Evolutionary conservation across 495 filamentous ascomycete genomes (phyloP), one percentile per base, ranked within the genome.

Genomic region (Sordaria brevicollis): DNA sequence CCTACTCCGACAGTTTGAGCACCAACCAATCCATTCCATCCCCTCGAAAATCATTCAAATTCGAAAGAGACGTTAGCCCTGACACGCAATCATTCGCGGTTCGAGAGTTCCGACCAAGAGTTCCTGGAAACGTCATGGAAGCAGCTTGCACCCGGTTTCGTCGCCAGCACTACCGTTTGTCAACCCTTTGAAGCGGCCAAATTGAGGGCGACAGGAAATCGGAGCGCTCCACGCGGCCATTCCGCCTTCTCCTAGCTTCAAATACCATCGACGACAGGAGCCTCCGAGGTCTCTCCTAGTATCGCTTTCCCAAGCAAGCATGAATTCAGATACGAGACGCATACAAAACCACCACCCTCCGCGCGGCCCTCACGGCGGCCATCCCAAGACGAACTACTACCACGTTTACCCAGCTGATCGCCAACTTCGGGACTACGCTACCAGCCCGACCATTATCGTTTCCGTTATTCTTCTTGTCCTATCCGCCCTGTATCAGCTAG

Each of bases 401-500:
- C 67, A 65, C 57, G 41, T 74, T 17, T 71, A 76, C 69, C 74
- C 74, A 68, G 29, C 70, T 15, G 69, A 54, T 25, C 62, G 19
- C 8, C 65, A 67, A n/a, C 65, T 81, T 19, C 69, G 73, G 69
- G 76, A 82, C 67, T 75, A 77, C 35, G 35, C 80, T 10, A 69
- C 57, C 39, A 78, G 76, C 68, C 77, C 81, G 9, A 72, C 75
- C 67, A 67, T 83, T 17, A 31, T 84, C 43, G 39, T 85, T 34
- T 73, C 81, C 15, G 39, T 79, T 11, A 41, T 80, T 7, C 35
- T 87, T 13, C 74, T 86, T 70, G 34, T 79, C 66, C 65, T 81
- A 15, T 77, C 81, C 34, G 57, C 83, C 67, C 67, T 84, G 54
- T 87, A 86, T 76, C 74, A 78, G 73, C 75, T 71, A 72, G 29